These are phyloP conservation scores for Posidonia australis DNA, from an alignment of 106 monocot genomes.

Conservation along the genomic window DNA sequence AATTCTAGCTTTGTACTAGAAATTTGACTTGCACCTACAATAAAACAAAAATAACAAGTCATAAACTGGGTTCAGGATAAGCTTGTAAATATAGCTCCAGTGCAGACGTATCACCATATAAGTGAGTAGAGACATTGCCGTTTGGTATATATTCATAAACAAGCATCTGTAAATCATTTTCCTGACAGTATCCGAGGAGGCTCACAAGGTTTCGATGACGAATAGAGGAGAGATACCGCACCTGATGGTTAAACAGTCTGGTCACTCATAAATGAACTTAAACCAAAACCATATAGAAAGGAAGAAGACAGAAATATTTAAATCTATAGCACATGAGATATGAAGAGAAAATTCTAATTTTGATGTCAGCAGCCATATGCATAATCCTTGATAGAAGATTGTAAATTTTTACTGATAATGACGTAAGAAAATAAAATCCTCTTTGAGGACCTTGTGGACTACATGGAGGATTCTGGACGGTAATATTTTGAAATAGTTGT, in stretches of 20 bases:
- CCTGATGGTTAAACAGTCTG: constrained; percentile 25
- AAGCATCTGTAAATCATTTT: constrained; percentile 77
- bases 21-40: constrained; percentile 44
- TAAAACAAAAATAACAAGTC: not conserved
- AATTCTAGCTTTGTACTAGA: constrained; percentile 72
- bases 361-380: too few species aligned
- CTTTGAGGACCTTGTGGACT: too few species aligned
- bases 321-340: too few species aligned
- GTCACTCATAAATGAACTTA: not conserved
- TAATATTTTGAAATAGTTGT: too few species aligned
- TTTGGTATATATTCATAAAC: constrained; percentile 88
- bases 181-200: constrained; percentile 88
- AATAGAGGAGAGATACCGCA: constrained; percentile 54
- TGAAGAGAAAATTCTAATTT: too few species aligned
- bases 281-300: not conserved
- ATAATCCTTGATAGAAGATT: too few species aligned
- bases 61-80: not conserved
- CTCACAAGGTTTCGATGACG: constrained; percentile 80
- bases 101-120: constrained; percentile 49
- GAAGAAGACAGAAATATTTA: not conserved
- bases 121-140: constrained; percentile 71
- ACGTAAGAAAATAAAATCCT: too few species aligned
- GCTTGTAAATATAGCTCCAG: not conserved
- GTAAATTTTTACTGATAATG: too few species aligned
- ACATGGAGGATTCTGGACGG: too few species aligned